Evolutionary conservation across 257 asterid species (phyloP), one percentile per base, ranked within the genome.

Genomic region (Solanum tarapatanum): DNA sequence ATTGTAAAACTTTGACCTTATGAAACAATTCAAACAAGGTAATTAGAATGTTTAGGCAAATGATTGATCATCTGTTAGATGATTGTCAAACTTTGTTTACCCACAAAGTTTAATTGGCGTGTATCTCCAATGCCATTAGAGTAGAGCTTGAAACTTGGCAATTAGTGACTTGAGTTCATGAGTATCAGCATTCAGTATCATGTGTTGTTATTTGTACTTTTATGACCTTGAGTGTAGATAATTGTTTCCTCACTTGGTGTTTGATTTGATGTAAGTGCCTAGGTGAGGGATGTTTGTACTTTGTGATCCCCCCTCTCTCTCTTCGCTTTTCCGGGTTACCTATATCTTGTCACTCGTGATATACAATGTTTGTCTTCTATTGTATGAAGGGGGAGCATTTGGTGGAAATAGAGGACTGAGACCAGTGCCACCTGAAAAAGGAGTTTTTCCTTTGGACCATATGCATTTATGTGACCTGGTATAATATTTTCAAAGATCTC

Each of bases 401-500:
- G 72, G 72, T 64, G 72, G 72, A 64, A 64, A 64, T 64, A 64
- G 30, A 64, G 72, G 72, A 23, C 14, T 64, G 72, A n/a, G 72
- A 64, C 72, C 72, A n/a, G 72, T 64, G 30, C 72, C 72, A n/a
- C 98, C 98, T 0, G 98, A 97, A 85, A 95, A 97, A 80, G 98
- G 99, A 84, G 97, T 94, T 32, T 97, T 95, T 84, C 99, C 98
- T 3, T 91, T 97, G 91, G 99, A 97, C 85, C 98, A 94, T 87
- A 93, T 94, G 98, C 98, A 93, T 90, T 94, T 94, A 41, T 95
- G 99, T 86, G 99, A 95, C 85, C 89, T 88, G 97, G 64, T 55
- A 55, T 55, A 19, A 55, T 55, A 2, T 2, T 17, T 48, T 0
- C 64, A 2, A 55, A 55, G 24, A 55, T 55, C 64, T 55, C 24